Conservation (phyloP, 148 eudicot genomes). For the Fagopyrum tataricum region DNA sequence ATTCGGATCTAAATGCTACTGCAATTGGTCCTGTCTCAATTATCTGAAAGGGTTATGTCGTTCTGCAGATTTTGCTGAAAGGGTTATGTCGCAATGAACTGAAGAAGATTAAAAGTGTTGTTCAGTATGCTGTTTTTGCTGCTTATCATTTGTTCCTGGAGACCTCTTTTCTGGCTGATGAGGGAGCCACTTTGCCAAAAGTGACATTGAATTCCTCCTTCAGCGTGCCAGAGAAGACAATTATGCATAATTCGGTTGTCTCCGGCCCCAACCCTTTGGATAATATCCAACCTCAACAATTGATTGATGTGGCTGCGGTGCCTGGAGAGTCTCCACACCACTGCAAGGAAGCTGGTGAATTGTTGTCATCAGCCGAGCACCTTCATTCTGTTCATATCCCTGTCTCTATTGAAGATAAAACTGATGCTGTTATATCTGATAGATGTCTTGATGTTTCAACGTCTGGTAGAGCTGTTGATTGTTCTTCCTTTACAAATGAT, state of each 20-base stretch:
- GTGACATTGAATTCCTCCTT: slow-evolving; percentile 25
- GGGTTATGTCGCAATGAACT: slow-evolving; percentile 71
- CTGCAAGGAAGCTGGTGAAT: slow-evolving; percentile 22
- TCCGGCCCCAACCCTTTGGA: slow-evolving; percentile 15
- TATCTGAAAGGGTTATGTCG: not conserved
- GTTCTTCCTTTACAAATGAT: not conserved
- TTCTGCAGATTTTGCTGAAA: slow-evolving; percentile 65
- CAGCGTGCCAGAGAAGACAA: slow-evolving; percentile 23
- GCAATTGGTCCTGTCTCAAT: not conserved
- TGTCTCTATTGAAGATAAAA: slow-evolving; percentile 21
- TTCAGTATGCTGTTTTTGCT: slow-evolving; percentile 85
- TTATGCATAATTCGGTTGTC: slow-evolving; percentile 26
- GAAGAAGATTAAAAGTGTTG: slow-evolving; percentile 74
- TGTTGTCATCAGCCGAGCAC: slow-evolving; percentile 22
- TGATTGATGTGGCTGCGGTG: slow-evolving; percentile 15
- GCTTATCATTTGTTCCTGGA: slow-evolving; percentile 91
- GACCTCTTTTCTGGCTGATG: slow-evolving; percentile 90
- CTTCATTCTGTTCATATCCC: slow-evolving; percentile 15
- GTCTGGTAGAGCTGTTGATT: slow-evolving; percentile 14
- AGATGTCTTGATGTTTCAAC: slow-evolving; percentile 23
- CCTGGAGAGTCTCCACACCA: slow-evolving; percentile 16
- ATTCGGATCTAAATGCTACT: not conserved
- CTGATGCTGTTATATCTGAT: slow-evolving; percentile 20
- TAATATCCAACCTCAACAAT: slow-evolving; percentile 15
- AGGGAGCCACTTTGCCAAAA: slow-evolving; percentile 92